Evolutionary conservation across 192 early-diverging fungal genomes (phyloP), one percentile per base, ranked within the genome.

Genomic region (Umbelopsis sp.): DNA sequence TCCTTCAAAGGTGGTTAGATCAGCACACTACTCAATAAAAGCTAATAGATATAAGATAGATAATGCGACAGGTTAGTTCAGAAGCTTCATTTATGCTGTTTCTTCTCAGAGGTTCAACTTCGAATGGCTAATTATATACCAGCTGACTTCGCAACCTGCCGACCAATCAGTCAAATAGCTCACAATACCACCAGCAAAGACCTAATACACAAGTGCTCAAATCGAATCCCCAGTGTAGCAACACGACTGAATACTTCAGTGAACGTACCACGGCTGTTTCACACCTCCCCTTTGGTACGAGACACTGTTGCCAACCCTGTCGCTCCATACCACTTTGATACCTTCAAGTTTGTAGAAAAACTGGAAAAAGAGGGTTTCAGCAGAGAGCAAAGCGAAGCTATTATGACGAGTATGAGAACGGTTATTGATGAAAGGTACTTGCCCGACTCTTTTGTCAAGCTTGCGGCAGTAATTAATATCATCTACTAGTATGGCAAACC

Each of bases 361-460:
- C 77, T 97, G 12, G 90, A 94, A 75, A 70, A 71, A 2, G 88
- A 93, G 46, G 93, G 92, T 0, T 93, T 94, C 72, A 76, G 77
- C 37, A 70, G 84, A 18, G 84, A 89, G 66, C 88, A 92, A 67
- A 85, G 92, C 5, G 87, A 91, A 72, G 89, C 92, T 8, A 85
- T 97, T 16, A 93, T 95, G 87, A 74, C 76, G 50, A 88, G 90
- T 2, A 71, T 95, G 11, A 72, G 82, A 7, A 83, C 91, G 52
- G 93, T 95, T 1, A 84, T 95, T 3, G 68, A 76, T 2, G 91
- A 94, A 49, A 90, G 86, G 91, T 92, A 81, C 35, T 55, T 46
- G 18, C 5, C 30, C 8, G 37, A 41, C 50, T 22, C 1, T 52
- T 30, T 15, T 48, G 45, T 25, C 16, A 64, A 7, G 18, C 21